phyloP scores from a whole-genome alignment of 1,284 basidiomycete species.

The Trametes sp. region DNA sequence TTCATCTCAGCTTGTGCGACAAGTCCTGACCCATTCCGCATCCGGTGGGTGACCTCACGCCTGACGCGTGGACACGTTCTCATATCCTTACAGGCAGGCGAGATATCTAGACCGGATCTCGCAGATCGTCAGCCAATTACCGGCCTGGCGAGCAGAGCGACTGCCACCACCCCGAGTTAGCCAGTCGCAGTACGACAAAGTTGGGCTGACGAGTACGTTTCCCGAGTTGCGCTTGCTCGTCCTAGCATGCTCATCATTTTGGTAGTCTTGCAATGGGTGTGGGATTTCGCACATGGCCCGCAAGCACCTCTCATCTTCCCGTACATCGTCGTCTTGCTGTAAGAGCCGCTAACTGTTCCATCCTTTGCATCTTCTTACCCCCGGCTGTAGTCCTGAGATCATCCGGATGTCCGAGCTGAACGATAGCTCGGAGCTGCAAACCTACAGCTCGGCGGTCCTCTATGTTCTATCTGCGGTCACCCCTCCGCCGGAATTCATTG shows the following conservation, averaged over 20 bases:
- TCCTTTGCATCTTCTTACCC: conserved; percentile 8
- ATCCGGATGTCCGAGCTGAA: conserved; percentile 84
- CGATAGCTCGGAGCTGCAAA: conserved; percentile 76
- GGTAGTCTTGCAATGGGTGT: conserved; percentile 81
- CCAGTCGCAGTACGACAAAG: conserved; percentile 89
- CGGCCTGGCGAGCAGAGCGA: conserved; percentile 75
- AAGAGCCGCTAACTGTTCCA: conserved; percentile 40
- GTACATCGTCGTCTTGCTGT: conserved; percentile 82
- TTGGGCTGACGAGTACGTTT: conserved; percentile 74
- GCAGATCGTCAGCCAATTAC: conserved; percentile 63
- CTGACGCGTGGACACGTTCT: not conserved
- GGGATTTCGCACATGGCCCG: conserved; percentile 74
- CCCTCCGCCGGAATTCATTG: conserved; percentile 68
- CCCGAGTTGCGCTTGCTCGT: not conserved
- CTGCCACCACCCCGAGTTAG: conserved; percentile 85
- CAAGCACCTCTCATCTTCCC: conserved; percentile 75
- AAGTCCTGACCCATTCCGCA: conserved; percentile 69
- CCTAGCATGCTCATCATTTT: conserved; percentile 24
- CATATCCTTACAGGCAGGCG: conserved; percentile 53
- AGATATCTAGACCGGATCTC: conserved; percentile 64
- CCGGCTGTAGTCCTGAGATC: conserved; percentile 68
- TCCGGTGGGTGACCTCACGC: conserved; percentile 51
- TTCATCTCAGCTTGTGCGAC: conserved; percentile 73
- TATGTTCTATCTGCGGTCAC: conserved; percentile 77
- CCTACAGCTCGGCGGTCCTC: conserved; percentile 77